phyloP scores from a whole-genome alignment of 2,329 filamentous ascomycete genomes.

The Zymoseptoria crescenta region DNA sequence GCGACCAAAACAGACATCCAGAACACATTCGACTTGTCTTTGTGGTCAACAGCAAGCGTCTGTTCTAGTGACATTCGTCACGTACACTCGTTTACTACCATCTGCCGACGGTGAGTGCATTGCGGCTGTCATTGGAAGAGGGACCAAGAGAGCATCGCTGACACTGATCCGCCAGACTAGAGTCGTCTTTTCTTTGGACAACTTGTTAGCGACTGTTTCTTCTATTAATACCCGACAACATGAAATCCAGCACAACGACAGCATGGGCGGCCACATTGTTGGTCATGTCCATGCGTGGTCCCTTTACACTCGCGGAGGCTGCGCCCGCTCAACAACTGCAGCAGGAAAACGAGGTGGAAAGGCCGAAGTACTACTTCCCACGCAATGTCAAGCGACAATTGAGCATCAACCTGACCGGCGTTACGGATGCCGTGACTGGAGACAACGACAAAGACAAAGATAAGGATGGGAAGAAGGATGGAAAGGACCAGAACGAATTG shows the following conservation, averaged over 20 bases:
- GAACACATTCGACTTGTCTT: conserved; percentile 10
- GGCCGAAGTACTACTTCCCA: conserved; percentile 43
- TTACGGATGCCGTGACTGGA: background rate
- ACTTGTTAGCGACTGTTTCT: conserved; percentile 13
- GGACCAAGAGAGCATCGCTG: background rate
- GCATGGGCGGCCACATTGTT: conserved; percentile 41
- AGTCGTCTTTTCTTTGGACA: conserved; percentile 5
- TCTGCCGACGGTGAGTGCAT: conserved; percentile 29
- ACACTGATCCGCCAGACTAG: conserved; percentile 5
- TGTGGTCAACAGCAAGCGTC: conserved; percentile 17
- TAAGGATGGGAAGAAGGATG: background rate
- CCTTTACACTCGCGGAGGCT: conserved; percentile 41
- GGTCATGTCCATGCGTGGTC: conserved; percentile 37
- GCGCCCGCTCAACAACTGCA: conserved; percentile 39
- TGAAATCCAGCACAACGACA: conserved; percentile 36
- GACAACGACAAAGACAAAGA: background rate
- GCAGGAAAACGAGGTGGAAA: conserved; percentile 28
- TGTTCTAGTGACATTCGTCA: conserved; percentile 35
- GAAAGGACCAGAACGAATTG: background rate
- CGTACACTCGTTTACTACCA: conserved; percentile 45
- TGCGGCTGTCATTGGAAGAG: background rate
- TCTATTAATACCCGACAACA: conserved; percentile 23
- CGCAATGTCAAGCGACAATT: conserved; percentile 38
- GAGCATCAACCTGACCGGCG: conserved; percentile 23
- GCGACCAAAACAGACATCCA: conserved; percentile 7